Conservation (phyloP, 371 early-diverging fungal species). For the Mortierella polycephala region DNA sequence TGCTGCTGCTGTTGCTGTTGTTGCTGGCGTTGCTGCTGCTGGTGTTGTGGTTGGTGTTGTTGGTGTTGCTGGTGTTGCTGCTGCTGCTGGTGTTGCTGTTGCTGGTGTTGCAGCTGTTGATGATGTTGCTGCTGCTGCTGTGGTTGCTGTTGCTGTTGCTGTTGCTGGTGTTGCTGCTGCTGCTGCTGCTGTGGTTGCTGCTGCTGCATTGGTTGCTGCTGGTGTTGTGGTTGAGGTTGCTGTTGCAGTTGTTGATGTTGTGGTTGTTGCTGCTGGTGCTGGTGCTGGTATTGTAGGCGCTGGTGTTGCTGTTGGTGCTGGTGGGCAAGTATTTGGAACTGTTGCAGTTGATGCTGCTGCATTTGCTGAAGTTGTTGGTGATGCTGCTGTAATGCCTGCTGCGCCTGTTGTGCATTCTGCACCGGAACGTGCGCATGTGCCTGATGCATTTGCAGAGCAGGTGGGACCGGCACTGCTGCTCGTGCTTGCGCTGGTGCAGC, state of each 20-base stretch:
- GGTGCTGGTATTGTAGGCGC: not conserved
- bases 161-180: constrained; percentile 16
- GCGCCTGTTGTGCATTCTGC: constrained; percentile 2
- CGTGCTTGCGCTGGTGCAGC: not conserved
- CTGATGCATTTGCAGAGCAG: not conserved
- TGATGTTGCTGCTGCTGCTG: constrained; percentile 2
- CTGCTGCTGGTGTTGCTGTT: constrained; percentile 17
- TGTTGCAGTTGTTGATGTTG: constrained; percentile 5
- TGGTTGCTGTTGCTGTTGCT: constrained; percentile 3
- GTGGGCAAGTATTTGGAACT: constrained; percentile 3
- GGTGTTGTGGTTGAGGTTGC: constrained; percentile 4
- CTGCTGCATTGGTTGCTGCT: constrained; percentile 3
- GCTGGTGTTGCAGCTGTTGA: constrained; percentile 17
- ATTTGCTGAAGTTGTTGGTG: constrained; percentile 9
- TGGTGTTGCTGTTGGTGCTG: constrained; percentile 12
- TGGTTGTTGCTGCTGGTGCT: not conserved
- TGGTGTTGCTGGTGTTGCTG: constrained; percentile 18
- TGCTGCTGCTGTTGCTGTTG: constrained; percentile 7
- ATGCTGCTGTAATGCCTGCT: constrained; percentile 8
- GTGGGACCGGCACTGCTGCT: not conserved
- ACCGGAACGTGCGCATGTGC: not conserved
- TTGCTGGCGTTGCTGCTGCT: constrained; percentile 8
- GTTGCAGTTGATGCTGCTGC: constrained; percentile 17
- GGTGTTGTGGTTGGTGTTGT: not conserved
- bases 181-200: constrained; percentile 9